Evolutionary conservation across 2,329 filamentous ascomycete genomes (phyloP).

Genomic region (Chaetomiaceae sp.): DNA sequence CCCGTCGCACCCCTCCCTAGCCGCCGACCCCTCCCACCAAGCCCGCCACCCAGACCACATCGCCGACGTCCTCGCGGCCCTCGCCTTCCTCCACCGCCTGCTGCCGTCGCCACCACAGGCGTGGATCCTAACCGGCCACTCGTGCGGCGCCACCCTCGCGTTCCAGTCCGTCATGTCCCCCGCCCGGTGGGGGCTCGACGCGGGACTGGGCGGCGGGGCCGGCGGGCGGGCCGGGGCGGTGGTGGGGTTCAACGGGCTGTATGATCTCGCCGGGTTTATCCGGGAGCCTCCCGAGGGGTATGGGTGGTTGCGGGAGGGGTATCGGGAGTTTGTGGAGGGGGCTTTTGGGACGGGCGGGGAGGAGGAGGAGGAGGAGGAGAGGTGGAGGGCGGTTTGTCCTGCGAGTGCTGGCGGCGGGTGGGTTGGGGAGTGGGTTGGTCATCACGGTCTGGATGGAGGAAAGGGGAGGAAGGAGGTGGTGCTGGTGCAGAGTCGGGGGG

Average conservation of each 20-base stretch:
- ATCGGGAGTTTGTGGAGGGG: slow-evolving; percentile 52
- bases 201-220: not conserved
- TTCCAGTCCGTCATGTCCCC: slow-evolving; percentile 54
- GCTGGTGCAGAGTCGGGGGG: slow-evolving; percentile 25
- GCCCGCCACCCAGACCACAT: slow-evolving; percentile 59
- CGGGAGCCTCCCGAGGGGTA: slow-evolving; percentile 26
- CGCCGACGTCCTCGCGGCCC: slow-evolving; percentile 49
- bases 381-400: slow-evolving; percentile 56
- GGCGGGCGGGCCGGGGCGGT: slow-evolving; percentile 18
- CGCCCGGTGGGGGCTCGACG: slow-evolving; percentile 25
- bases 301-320: slow-evolving; percentile 39
- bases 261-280: slow-evolving; percentile 29
- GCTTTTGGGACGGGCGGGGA: slow-evolving; percentile 54
- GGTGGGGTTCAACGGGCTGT: slow-evolving; percentile 28
- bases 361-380: slow-evolving; percentile 13
- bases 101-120: not conserved
- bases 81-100: slow-evolving; percentile 47
- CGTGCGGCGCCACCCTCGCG: slow-evolving; percentile 59
- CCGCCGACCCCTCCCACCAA: slow-evolving; percentile 36
- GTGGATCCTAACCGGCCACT: slow-evolving; percentile 59
- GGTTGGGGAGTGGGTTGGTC: slow-evolving; percentile 32
- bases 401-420: slow-evolving; percentile 41
- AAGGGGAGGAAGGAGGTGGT: slow-evolving; percentile 11
- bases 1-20: slow-evolving; percentile 44
- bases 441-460: slow-evolving; percentile 24